A percentile compares a stretch with the other conserved stretches of the same genome.
These are phyloP conservation scores for Boletus subcaerulescens DNA, from an alignment of 768 basidiomycete genomes.

Conservation along the genomic window DNA sequence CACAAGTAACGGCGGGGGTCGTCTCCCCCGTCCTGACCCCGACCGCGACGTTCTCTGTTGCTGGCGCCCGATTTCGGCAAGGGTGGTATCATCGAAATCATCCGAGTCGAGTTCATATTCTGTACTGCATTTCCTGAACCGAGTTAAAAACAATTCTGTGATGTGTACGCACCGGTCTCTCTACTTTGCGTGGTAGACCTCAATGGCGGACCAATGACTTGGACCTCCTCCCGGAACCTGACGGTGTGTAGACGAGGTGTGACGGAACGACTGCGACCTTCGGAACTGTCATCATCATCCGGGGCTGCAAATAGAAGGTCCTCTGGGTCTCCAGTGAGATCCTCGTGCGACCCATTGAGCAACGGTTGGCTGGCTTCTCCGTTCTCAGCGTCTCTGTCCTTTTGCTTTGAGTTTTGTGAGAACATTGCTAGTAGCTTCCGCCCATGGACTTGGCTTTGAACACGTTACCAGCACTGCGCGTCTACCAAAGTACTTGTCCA, in stretches of 20 bases:
- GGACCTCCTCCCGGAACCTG: conserved; percentile 66
- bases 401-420: conserved; percentile 28
- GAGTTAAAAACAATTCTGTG: not conserved
- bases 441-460: conserved; percentile 19
- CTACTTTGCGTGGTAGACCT: conserved; percentile 74
- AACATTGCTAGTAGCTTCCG: conserved; percentile 24
- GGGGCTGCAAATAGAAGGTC: conserved; percentile 50
- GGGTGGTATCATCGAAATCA: conserved; percentile 60
- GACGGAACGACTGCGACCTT: conserved; percentile 32
- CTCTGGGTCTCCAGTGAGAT: conserved; percentile 30
- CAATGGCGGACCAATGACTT: conserved; percentile 64
- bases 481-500: not conserved
- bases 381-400: conserved; percentile 24
- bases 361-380: conserved; percentile 57
- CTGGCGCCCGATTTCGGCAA: conserved; percentile 30
- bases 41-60: conserved; percentile 21
- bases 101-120: conserved; percentile 86
- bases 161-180: conserved; percentile 67
- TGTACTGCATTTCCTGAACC: conserved; percentile 29
- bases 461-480: conserved; percentile 1
- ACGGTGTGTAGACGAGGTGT: conserved; percentile 46
- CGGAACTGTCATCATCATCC: conserved; percentile 57
- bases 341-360: conserved; percentile 45
- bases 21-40: conserved; percentile 43
- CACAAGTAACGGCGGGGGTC: conserved; percentile 72